phyloP scores from a whole-genome alignment of 2,329 filamentous ascomycete species.

The Aspergillus pseudonomiae region DNA sequence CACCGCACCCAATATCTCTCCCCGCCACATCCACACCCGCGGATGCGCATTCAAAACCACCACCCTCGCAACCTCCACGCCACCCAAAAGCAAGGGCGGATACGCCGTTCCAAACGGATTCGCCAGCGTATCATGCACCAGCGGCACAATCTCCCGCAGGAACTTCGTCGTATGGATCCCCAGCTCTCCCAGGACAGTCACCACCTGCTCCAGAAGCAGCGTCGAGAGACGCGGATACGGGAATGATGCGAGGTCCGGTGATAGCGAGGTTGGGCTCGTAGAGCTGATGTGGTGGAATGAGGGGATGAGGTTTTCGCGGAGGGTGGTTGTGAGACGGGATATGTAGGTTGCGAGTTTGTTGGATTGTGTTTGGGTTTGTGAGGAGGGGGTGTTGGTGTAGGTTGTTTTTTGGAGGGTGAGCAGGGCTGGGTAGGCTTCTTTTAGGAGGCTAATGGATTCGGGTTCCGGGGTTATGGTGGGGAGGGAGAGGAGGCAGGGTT shows the following conservation, averaged over 20 bases:
- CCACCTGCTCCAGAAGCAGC: slow-evolving; percentile 38
- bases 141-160: slow-evolving; percentile 65
- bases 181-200: slow-evolving; percentile 32
- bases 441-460: slow-evolving; percentile 68
- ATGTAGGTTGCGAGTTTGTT: slow-evolving; percentile 28
- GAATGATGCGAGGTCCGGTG: slow-evolving; percentile 47
- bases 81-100: slow-evolving; percentile 56
- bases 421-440: slow-evolving; percentile 68
- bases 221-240: slow-evolving; percentile 54
- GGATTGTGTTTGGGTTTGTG: slow-evolving; percentile 27
- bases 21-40: slow-evolving; percentile 64
- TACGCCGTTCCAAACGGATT: slow-evolving; percentile 68
- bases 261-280: slow-evolving; percentile 43
- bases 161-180: slow-evolving; percentile 43
- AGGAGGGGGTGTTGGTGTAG: slow-evolving; percentile 34
- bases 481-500: slow-evolving; percentile 72
- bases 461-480: slow-evolving; percentile 75
- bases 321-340: slow-evolving; percentile 28
- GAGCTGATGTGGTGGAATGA: slow-evolving; percentile 51
- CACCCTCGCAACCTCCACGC: slow-evolving; percentile 57
- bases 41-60: slow-evolving; percentile 71
- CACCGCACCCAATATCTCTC: slow-evolving; percentile 65
- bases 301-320: slow-evolving; percentile 40
- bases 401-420: slow-evolving; percentile 57
- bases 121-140: slow-evolving; percentile 66